These are phyloP conservation scores for Melocanna baccifera DNA, from an alignment of 176 grass and related monocot species.

Conservation along the genomic window DNA sequence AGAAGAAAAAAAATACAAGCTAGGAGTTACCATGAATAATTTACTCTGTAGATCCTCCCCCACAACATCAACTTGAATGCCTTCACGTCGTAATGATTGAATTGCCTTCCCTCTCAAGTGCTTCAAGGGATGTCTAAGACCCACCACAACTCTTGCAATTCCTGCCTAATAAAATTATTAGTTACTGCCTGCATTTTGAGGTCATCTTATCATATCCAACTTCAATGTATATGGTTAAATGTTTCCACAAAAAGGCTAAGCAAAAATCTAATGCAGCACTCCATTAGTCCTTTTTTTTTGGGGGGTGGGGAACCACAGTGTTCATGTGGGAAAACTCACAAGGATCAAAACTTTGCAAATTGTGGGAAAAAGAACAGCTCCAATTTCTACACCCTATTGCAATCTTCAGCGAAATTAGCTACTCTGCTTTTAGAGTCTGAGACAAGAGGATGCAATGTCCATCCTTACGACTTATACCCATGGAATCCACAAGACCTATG, in stretches of 20 bases:
- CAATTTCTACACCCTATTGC: background rate
- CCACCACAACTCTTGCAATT: conserved; percentile 79
- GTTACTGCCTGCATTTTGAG: background rate
- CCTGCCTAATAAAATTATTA: conserved; percentile 76
- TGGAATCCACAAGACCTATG: background rate
- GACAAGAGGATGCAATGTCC: background rate
- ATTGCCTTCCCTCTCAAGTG: conserved; percentile 88
- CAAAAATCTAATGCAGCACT: background rate
- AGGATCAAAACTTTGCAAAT: background rate
- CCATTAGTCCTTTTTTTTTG: background rate
- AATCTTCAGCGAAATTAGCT: background rate
- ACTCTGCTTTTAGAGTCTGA: background rate
- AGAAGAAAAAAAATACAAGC: background rate
- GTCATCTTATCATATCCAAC: background rate
- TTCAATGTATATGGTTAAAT: background rate
- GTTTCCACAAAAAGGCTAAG: background rate
- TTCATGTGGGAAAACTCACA: background rate
- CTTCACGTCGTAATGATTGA: conserved; percentile 71
- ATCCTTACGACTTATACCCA: background rate
- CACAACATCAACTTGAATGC: conserved; percentile 78
- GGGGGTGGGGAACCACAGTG: background rate
- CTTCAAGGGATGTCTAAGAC: conserved; percentile 74
- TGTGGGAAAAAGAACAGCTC: background rate
- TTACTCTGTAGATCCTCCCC: conserved; percentile 78
- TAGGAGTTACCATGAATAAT: conserved; percentile 57